Percentiles rank a stretch among this genome's conserved stretches.
These are phyloP conservation scores for Cucurbita pepo DNA, from an alignment of 306 rosid species.

Conservation along the genomic window DNA sequence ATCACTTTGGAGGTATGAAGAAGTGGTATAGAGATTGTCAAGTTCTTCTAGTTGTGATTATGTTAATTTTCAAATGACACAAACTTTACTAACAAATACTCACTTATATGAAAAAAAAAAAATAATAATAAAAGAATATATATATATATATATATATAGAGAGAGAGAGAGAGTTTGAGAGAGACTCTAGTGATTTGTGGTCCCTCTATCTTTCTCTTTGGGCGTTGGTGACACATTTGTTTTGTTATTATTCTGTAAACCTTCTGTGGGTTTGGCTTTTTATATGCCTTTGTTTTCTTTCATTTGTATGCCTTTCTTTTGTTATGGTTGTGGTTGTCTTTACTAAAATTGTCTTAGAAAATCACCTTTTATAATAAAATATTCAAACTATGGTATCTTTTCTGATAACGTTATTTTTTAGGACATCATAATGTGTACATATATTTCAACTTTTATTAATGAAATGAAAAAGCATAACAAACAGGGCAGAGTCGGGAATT, in stretches of 20 bases:
- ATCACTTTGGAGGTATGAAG: conserved; percentile 75
- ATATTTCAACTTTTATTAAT: neutral
- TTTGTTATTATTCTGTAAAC: too few relatives aligned
- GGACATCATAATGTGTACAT: neutral
- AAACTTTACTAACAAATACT: neutral
- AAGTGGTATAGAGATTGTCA: neutral
- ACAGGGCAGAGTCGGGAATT: neutral
- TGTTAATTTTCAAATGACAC: neutral
- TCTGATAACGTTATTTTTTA: neutral
- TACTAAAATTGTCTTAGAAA: neutral
- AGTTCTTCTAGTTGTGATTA: neutral
- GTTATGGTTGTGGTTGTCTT: neutral
- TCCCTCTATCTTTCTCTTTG: too few relatives aligned
- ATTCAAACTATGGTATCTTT: neutral
- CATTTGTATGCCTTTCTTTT: too few relatives aligned
- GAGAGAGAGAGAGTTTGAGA: too few relatives aligned
- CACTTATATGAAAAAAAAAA: too few relatives aligned
- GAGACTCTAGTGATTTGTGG: too few relatives aligned
- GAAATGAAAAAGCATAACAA: neutral
- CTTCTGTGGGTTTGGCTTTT: too few relatives aligned
- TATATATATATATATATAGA: too few relatives aligned
- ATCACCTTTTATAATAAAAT: neutral
- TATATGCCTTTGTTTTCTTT: too few relatives aligned
- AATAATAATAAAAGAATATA: too few relatives aligned
- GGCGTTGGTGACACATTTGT: too few relatives aligned